phyloP scores from a whole-genome alignment of 2,329 filamentous ascomycete species.

The Trichothecium sympodiale region DNA sequence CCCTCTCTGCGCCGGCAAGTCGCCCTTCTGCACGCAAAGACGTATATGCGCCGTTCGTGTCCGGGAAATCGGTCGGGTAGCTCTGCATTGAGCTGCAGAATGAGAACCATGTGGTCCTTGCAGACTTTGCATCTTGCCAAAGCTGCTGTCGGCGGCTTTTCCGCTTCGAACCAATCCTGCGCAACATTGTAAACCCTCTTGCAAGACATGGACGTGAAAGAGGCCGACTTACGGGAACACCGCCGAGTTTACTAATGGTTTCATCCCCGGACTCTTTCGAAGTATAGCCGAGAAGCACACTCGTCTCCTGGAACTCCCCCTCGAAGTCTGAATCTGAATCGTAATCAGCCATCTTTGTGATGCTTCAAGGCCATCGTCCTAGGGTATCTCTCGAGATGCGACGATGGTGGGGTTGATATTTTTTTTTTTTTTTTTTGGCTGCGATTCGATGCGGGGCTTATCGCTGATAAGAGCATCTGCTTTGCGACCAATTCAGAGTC shows the following conservation, averaged over 20 bases:
- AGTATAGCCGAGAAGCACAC: constrained; percentile 82
- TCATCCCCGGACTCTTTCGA: constrained; percentile 63
- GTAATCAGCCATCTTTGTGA: constrained; percentile 55
- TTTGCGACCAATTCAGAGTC: too few relatives aligned
- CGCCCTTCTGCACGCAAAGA: constrained; percentile 71
- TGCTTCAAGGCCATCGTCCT: constrained; percentile 1
- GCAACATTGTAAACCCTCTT: background rate
- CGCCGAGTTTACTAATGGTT: constrained; percentile 77
- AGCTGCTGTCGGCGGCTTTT: constrained; percentile 58
- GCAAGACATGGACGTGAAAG: too few relatives aligned
- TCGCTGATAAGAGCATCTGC: constrained; percentile 4
- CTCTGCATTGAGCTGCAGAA: constrained; percentile 86
- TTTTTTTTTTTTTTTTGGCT: constrained; percentile 19
- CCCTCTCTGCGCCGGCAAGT: constrained; percentile 74
- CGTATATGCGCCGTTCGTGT: constrained; percentile 78
- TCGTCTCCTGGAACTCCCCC: constrained; percentile 65
- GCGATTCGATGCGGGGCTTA: constrained; percentile 15
- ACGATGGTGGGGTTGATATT: constrained; percentile 27
- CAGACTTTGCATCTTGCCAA: constrained; percentile 82
- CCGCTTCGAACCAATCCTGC: constrained; percentile 75
- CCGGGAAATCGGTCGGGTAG: constrained; percentile 76
- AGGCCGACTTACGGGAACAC: constrained; percentile 66
- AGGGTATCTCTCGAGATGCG: constrained; percentile 4
- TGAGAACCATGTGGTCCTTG: constrained; percentile 68
- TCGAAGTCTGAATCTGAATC: constrained; percentile 71